phyloP scores from a whole-genome alignment of 345 rosid genomes.

The Hypericum perforatum region DNA sequence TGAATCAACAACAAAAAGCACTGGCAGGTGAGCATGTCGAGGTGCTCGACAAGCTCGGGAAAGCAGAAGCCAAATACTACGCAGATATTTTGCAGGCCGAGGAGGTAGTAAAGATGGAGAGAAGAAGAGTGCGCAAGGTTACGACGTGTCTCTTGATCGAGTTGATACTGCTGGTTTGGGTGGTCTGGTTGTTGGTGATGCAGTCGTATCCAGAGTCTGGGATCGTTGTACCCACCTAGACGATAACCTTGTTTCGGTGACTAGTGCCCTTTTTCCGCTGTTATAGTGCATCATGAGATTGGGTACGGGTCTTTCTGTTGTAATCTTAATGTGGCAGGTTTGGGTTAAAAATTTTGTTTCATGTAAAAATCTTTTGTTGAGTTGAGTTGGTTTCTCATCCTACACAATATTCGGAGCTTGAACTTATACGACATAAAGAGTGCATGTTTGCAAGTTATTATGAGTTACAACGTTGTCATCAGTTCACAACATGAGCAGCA shows the following conservation, averaged over 20 bases:
- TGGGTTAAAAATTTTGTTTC: too few species aligned
- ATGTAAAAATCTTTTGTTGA: too few species aligned
- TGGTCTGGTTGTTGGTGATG: constrained; percentile 29
- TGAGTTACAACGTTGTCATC: too few species aligned
- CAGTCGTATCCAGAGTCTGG: constrained; percentile 29
- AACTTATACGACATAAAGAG: too few species aligned
- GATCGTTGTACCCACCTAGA: constrained; percentile 50
- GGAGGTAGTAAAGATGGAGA: constrained; percentile 45
- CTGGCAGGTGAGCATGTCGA: constrained; percentile 32
- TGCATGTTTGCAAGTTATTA: too few species aligned
- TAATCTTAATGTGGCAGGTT: too few species aligned
- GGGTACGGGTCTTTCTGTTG: constrained; percentile 7
- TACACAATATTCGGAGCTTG: too few species aligned
- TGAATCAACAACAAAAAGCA: constrained; percentile 35
- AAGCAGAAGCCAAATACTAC: constrained; percentile 33
- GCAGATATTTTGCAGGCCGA: constrained; percentile 34
- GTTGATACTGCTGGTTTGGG: constrained; percentile 43
- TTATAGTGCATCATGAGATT: constrained; percentile 12
- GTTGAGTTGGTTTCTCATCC: too few species aligned
- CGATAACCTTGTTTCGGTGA: constrained; percentile 7
- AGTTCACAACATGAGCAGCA: too few species aligned
- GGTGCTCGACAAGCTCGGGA: constrained; percentile 31
- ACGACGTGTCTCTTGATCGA: constrained; percentile 42
- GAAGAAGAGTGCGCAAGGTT: constrained; percentile 32
- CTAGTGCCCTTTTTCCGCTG: constrained; percentile 13